Conservation (phyloP, 2,329 filamentous ascomycete species). For the Penicillium concentricum region DNA sequence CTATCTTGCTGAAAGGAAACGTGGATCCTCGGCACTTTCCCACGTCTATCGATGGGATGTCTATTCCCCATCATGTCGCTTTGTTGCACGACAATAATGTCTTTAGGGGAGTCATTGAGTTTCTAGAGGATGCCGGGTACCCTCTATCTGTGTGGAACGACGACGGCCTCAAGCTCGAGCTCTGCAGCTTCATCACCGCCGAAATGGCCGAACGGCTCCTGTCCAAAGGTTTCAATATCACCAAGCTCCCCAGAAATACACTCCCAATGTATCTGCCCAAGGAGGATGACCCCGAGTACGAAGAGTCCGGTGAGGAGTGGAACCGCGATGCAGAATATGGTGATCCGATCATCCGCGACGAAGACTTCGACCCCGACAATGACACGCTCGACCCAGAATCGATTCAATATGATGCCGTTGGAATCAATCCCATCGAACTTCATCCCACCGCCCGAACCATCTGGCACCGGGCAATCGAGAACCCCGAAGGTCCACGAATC, state of each 20-base stretch:
- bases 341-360: not conserved
- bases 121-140: not conserved
- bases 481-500: not conserved
- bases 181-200: not conserved
- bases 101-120: not conserved
- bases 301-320: not conserved
- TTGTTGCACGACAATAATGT: not conserved
- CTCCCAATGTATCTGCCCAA: not conserved
- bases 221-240: conserved; percentile 2
- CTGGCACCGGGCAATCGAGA: conserved; percentile 5
- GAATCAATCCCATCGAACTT: not conserved
- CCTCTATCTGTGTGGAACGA: conserved; percentile 2
- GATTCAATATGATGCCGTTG: not conserved
- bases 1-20: not conserved
- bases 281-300: not conserved
- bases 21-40: not conserved
- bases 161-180: conserved; percentile 2
- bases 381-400: not conserved
- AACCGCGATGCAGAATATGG: conserved; percentile 1
- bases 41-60: conserved; percentile 1
- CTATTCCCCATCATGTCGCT: conserved; percentile 4
- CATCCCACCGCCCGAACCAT: conserved; percentile 1
- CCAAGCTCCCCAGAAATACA: conserved; percentile 1
- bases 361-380: not conserved
- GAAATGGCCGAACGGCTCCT: not conserved